These are phyloP conservation scores for Alternaria sp. DNA, from an alignment of 2,329 filamentous ascomycete species.

Conservation along the genomic window DNA sequence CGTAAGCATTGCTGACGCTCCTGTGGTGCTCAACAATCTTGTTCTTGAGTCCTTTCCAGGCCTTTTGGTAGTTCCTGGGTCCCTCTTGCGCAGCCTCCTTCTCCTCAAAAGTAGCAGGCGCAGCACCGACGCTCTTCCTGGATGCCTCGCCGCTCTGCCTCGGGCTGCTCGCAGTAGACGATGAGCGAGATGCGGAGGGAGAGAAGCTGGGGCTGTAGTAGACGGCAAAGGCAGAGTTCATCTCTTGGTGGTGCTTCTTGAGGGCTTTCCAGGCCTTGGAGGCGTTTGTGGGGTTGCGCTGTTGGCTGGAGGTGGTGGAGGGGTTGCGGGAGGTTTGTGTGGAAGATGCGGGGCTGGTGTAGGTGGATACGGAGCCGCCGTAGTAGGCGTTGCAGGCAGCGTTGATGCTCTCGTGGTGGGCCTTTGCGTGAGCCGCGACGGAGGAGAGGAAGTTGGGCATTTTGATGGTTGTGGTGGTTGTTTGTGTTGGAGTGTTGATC, in stretches of 20 bases:
- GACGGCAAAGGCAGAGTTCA: slow-evolving; percentile 39
- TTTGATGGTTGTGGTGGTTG: slow-evolving; percentile 22
- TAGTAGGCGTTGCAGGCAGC: slow-evolving; percentile 39
- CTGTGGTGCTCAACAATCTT: slow-evolving; percentile 43
- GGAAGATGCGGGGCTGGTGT: slow-evolving; percentile 11
- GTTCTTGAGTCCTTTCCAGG: slow-evolving; percentile 37
- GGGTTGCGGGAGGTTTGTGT: slow-evolving; percentile 27
- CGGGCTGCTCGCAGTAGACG: slow-evolving; percentile 18
- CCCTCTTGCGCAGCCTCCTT: slow-evolving; percentile 9
- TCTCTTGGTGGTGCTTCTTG: slow-evolving; percentile 42
- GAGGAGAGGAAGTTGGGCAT: slow-evolving; percentile 37
- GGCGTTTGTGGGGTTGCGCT: slow-evolving; percentile 26
- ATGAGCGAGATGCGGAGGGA: slow-evolving; percentile 20
- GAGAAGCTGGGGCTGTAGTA: slow-evolving; percentile 34
- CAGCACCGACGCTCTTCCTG: neutral
- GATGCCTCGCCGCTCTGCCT: slow-evolving; percentile 26
- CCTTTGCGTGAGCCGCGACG: slow-evolving; percentile 37
- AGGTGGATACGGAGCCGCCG: slow-evolving; percentile 18
- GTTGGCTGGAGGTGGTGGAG: slow-evolving; percentile 21
- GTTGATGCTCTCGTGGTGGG: slow-evolving; percentile 43
- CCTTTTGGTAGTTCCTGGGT: slow-evolving; percentile 33
- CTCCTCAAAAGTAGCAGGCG: slow-evolving; percentile 2
- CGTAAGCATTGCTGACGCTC: slow-evolving; percentile 36
- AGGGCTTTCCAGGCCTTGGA: slow-evolving; percentile 40
- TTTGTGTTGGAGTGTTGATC: slow-evolving; percentile 11